Evolutionary conservation across 148 eudicot species (phyloP), one percentile per base, ranked within the genome.

Genomic region (Rhododendron henanense): DNA sequence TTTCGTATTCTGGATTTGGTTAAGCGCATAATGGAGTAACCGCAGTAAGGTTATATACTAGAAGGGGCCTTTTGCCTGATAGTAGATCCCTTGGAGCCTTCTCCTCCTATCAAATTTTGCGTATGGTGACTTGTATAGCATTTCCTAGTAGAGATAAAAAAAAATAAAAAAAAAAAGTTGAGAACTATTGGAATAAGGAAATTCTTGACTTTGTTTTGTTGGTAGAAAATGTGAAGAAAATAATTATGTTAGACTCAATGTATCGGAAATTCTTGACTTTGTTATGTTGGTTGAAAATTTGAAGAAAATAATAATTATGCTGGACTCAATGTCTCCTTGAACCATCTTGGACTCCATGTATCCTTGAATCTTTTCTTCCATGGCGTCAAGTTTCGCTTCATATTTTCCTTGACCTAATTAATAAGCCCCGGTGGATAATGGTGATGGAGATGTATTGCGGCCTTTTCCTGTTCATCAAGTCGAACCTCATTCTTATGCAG

Each of bases 1-100:
- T 83, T 86, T 69, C 91, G 99, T 10, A 95, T 96, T 15, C 86
- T 96, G 10, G 95, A 94, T 67, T 19, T 84, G 7, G 98, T 96
- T 11, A 94, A 88, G 85, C 19, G 79, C 23, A 85, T 92, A 15
- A 90, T 90, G 94, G 89, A 65, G 57, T 85, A 84, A 75, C 15
- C 10, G 31, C 81, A 41, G 19, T 44, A 84, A 81, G 33, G 74
- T 86, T 18, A 53, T 44, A 14, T 25, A 28, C 35, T 28, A 0
- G 11, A 25, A 65, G 15, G 73, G 35, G 35, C 35, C 33, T 10
- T 10, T 25, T 25, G 74, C 74, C 71, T 9, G 71, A 65, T 65
- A 65, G 10, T 65, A n/a, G 33, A 67, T 67, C 37, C 31, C 71
- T 23, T 59, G 7, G 65, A 19, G 23, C 67, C 25, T 59, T 59